Conservation (phyloP, 352 stramenopile genomes). For the Discostella stelligera region DNA sequence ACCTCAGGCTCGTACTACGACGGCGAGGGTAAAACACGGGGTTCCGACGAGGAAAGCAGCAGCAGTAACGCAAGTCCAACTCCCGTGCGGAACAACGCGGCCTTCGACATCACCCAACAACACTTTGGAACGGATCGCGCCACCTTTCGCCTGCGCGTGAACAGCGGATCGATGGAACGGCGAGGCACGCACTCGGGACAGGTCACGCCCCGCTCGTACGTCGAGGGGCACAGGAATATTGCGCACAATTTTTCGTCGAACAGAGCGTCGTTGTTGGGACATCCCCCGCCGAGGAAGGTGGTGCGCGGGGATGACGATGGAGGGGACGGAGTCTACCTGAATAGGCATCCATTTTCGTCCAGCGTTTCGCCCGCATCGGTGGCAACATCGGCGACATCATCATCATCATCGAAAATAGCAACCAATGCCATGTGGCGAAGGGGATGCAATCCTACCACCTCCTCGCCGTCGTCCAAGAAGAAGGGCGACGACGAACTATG, state of each 20-base stretch:
- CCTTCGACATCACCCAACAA: conserved; percentile 16
- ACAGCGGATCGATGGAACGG: conserved; percentile 4
- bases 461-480: neutral
- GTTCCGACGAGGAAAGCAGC: no score
- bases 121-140: conserved; percentile 7
- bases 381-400: conserved; percentile 16
- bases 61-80: no score
- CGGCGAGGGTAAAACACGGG: neutral
- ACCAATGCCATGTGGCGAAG: conserved; percentile 16
- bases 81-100: neutral
- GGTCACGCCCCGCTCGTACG: conserved; percentile 1
- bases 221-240: conserved; percentile 4
- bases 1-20: conserved; percentile 19
- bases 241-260: conserved; percentile 17
- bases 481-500: conserved; percentile 5
- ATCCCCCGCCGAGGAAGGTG: conserved; percentile 7
- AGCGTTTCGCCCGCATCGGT: conserved; percentile 4
- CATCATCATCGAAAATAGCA: neutral
- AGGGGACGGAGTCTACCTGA: conserved; percentile 2
- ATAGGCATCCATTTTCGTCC: conserved; percentile 26
- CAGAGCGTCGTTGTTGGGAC: conserved; percentile 12
- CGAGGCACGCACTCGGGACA: neutral
- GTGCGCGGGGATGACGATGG: neutral
- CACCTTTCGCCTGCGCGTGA: conserved; percentile 6
- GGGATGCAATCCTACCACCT: neutral